Evolutionary conservation across 805 yeast species (phyloP), one percentile per base, ranked within the genome.

Genomic region (Grigorovia transvaalensis): DNA sequence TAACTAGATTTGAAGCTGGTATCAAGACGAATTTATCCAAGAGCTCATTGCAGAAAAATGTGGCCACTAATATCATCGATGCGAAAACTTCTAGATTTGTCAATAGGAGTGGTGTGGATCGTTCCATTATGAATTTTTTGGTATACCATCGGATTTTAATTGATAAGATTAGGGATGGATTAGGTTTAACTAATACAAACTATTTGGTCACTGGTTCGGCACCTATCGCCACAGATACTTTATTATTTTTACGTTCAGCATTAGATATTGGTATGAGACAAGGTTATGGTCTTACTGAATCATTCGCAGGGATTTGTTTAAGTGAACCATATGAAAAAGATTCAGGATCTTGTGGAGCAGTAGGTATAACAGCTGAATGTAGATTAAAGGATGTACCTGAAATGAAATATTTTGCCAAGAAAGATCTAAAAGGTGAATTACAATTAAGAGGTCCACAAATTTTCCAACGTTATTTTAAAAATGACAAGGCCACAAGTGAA

Each of bases 221-320:
- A 2, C 91, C 93, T 27, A 73, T 85, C 55, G 72, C 85, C 35
- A 74, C 76, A 17, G 81, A 77, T 44, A 81, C 88, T 1, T 71
- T 83, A 44, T 68, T 71, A 53, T 84, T 82, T 62, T 66, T 85
- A 59, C 77, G 80, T 59, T 81, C 81, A n/a, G 73, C 81, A 1
- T 73, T 85, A 50, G 79, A 77, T 54, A 65, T 78, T 52, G 71
- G 75, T n/a, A 61, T 78, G 48, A 64, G 70, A 51, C 89, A 84
- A 67, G 93, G 91, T n/a, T 85, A 84, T 65, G 91, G 90, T 2
- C 72, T 81, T 43, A 80, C 88, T 4, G 91, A 85, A 67, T 72
- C 83, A 4, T 79, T 80, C 70, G 85, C 85, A n/a, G 88, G 88
- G 13, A 60, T 78, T 51, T 71, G 65, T 63, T 60, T 60, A 33